Evolutionary conservation across 1,139 yeast species (phyloP), one percentile per base, ranked within the genome.

Genomic region (Zygosaccharomyces pseudobailii): DNA sequence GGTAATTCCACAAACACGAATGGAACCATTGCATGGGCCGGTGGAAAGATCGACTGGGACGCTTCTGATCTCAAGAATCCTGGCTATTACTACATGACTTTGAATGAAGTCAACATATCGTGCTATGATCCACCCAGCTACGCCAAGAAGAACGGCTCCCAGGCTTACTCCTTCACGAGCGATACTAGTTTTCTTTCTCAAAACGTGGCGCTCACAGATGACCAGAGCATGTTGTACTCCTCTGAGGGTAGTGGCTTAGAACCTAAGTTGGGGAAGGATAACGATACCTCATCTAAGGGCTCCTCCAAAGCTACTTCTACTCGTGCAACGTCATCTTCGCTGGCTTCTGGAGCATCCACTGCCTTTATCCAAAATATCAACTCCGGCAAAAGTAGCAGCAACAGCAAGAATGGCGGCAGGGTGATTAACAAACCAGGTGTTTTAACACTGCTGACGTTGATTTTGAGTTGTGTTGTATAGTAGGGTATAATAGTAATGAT

Each of bases 21-120:
- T 47, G 97, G 97, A 71, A 89, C 96, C 32, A 74, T 82, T 57
- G 87, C 78, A 56, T 89, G 97, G 97, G 95, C 96, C 41, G 97
- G 97, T 70, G 97, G 97, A 69, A 73, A 61, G 19, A 80, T 89
- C 55, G 74, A 88, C 71, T 90, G 97, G 96, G 70, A 83, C 65
- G 76, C 92, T 28, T 67, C 73, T 5, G 96, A 88, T 67, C 79
- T 88, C 52, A 59, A 73, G 51, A 71, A 84, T 50, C 78, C 83
- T 43, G 96, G 97, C 24, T 89, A 88, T 71, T 83, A 80, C 69
- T 87, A 80, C 63, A 82, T 86, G 33, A 74, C 78, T 51, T 59
- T 89, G 43, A 74, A 82, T 59, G 75, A 77, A 42, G 71, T 87
- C 33, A 70, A 75, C 9, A 75, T 88, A 43, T 74, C 78, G 38